Evolutionary conservation across 1,139 yeast species (phyloP).

Genomic region (Sugiyamaella sp.): DNA sequence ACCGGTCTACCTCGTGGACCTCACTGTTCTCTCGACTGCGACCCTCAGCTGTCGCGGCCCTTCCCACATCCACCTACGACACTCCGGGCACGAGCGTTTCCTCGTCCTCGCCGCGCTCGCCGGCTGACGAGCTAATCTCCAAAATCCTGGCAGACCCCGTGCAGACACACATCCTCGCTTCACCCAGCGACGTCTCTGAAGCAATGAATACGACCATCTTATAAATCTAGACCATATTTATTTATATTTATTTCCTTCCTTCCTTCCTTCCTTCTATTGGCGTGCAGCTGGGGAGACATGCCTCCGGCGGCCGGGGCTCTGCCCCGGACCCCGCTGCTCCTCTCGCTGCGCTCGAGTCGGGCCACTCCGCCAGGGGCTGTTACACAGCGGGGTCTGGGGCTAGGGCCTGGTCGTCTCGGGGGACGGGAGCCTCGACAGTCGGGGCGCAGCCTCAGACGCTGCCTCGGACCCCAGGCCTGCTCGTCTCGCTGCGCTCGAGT

Average conservation of each 20-base stretch:
- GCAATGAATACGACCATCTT: conserved; percentile 17
- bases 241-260: conserved; percentile 4
- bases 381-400: too few species aligned
- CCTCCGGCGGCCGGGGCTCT: conserved; percentile 1
- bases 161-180: conserved; percentile 1
- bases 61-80: neutral
- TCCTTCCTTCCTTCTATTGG: neutral
- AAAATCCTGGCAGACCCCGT: conserved; percentile 3
- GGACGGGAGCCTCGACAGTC: neutral
- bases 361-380: too few species aligned
- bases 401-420: neutral
- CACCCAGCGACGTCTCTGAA: conserved; percentile 14
- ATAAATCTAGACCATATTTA: conserved; percentile 5
- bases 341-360: neutral
- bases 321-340: neutral
- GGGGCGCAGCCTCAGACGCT: neutral
- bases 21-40: conserved; percentile 14
- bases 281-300: neutral
- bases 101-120: neutral
- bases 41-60: neutral
- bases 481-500: neutral
- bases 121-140: conserved; percentile 1
- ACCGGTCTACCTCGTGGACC: conserved; percentile 14
- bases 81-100: too few species aligned
- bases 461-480: neutral